These are phyloP conservation scores for Aspergillus phoenicis DNA, from an alignment of 2,329 filamentous ascomycete genomes.

Conservation along the genomic window DNA sequence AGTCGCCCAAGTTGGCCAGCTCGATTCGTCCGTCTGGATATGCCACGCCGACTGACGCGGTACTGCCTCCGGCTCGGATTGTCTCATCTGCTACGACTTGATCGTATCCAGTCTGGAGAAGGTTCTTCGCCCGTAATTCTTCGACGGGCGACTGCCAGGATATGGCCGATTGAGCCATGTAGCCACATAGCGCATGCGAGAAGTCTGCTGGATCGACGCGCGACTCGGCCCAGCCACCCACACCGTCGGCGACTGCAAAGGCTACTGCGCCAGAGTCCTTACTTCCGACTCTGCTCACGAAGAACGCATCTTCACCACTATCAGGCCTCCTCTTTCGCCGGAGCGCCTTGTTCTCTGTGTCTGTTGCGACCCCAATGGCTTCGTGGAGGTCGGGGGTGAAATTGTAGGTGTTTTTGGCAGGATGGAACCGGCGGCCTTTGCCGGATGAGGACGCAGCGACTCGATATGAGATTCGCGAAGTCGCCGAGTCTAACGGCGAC, in stretches of 20 bases:
- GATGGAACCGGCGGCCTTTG: slow-evolving; percentile 70
- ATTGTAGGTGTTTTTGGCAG: slow-evolving; percentile 69
- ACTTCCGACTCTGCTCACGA: slow-evolving; percentile 77
- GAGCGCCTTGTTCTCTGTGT: slow-evolving; percentile 52
- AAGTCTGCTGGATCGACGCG: slow-evolving; percentile 94
- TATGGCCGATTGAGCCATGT: slow-evolving; percentile 80
- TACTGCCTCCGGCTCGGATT: slow-evolving; percentile 84
- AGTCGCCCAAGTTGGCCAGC: slow-evolving; percentile 93
- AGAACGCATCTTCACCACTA: slow-evolving; percentile 95
- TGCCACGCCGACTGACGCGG: slow-evolving; percentile 83
- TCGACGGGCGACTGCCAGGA: slow-evolving; percentile 51
- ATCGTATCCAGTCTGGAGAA: slow-evolving; percentile 85
- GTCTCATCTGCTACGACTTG: slow-evolving; percentile 72
- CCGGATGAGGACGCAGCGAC: slow-evolving; percentile 75
- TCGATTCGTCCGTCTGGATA: slow-evolving; percentile 74
- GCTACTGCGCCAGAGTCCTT: slow-evolving; percentile 60
- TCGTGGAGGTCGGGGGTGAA: slow-evolving; percentile 60
- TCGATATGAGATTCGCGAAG: slow-evolving; percentile 63
- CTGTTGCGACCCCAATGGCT: slow-evolving; percentile 39
- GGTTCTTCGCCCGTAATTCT: slow-evolving; percentile 59
- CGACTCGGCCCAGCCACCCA: slow-evolving; percentile 91
- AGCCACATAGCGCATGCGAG: slow-evolving; percentile 87
- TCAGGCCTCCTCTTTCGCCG: slow-evolving; percentile 67
- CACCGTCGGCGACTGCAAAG: slow-evolving; percentile 89
- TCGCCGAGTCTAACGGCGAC: slow-evolving; percentile 28